Base-by-base conservation (phyloP, 192 early-diverging fungal genomes). In the Backusella mclennaniae region DNA sequence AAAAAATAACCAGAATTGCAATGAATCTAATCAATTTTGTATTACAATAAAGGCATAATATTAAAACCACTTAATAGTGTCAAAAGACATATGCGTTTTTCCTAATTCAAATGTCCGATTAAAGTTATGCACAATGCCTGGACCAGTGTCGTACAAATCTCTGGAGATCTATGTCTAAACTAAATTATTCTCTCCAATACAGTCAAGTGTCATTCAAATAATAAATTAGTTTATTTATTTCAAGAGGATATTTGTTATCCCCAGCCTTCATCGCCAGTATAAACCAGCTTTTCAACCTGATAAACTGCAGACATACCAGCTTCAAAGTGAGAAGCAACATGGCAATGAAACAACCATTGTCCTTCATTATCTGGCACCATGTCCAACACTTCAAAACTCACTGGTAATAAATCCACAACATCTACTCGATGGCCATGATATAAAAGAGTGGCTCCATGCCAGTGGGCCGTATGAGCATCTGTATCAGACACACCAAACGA, bases 261-360 rank as follows among this genome's bases (percentile, higher is more conserved):
- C 78, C 76, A 77, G n/a, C 80, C 80, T 82, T 82, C 80, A 67
- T 77, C 77, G 19, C 76, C 76, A 11, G 76, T 77, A 35, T 77
- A 75, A 23, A 78, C 76, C 9, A 74, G 33, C 33, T 83, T 80
- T 29, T 80, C 79, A 1, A 85, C 72, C 66, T 83, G 75, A 75
- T 82, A 85, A 56, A 82, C 80, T 12, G 79, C 76, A 36, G 81
- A 75, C 85, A 86, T 86, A 8, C 85, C 85, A 26, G 75, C 81
- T 29, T 77, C 66, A 63, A 86, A 78, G 53, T 86, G 85, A 59
- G 52, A 69, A 19, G 69, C 63, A 12, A 86, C 85, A 67, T 85
- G 85, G 35, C 85, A 85, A 67, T 86, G 85, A 35, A 86, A 76
- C 15, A 86, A 19, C 85, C 85, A 86, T 26, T 79, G 76, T 0